Base-by-base conservation (phyloP, 2,329 filamentous ascomycete species). In the Boeremia lycopersici region DNA sequence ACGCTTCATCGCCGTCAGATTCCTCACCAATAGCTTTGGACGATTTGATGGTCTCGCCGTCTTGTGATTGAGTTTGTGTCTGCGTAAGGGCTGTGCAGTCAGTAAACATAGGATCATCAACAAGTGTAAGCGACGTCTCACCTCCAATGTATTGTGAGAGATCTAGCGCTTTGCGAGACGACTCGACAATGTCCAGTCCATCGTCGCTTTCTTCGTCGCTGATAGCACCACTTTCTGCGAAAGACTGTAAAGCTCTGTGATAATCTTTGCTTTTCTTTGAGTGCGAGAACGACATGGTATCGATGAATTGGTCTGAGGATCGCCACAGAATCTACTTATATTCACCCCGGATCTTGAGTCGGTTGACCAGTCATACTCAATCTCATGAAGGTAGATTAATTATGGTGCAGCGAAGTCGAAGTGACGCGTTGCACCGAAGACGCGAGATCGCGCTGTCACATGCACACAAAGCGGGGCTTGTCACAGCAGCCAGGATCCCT, bases 121-220 rank as follows among this genome's bases (percentile, higher is more conserved):
- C 15, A 12, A 2, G 39, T 13, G 4, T 10, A 8, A 4, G 31
- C 4, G 26, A 12, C 4, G 5, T n/a, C 5, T 17, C 19, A 72
- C 69, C 67, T 13, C 74, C 63, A 39, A 75, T 71, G 43, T 72
- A 70, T 35, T 72, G 69, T 4, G 70, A 73, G 2, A 73, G 53
- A 52, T 74, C 61, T 19, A 74, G 38, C 11, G 53, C 57, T 59
- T 72, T 76, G 4, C 67, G 67, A 26, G 69, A 67, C 1, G 69
- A 61, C 43, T 66, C 56, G 12, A 77, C 72, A 31, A 76, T 74
- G 31, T 81, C 77, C 38, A 81, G 68, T 35, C 79, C 79, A 42
- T 68, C 65, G 6, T 71, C 69, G 54, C 78, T 76, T 51, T 79
- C 73, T 43, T 66, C 71, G 13, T 56, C 53, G 40, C 63, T 71